A percentile compares a stretch with the other conserved stretches of the same genome.
Conservation (phyloP, 108 stramenopile species). For the Pseudonitzschia multiseries region DNA sequence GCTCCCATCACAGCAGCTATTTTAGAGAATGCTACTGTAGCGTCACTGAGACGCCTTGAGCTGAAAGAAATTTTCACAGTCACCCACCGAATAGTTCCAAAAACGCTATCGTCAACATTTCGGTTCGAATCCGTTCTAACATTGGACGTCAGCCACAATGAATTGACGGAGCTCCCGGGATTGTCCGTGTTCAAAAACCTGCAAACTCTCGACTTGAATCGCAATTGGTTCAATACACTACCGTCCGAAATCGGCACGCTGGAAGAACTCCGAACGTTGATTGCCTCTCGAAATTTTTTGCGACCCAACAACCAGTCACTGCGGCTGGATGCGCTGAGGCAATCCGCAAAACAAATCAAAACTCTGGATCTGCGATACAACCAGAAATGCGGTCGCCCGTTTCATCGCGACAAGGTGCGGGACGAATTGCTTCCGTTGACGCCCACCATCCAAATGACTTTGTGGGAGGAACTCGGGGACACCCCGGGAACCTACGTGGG, state of each 20-base stretch:
- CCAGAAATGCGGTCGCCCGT: constrained; percentile 41
- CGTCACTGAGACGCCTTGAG: not conserved
- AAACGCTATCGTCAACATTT: not conserved
- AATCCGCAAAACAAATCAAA: constrained; percentile 30
- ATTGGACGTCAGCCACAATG: constrained; percentile 1
- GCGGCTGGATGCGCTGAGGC: constrained; percentile 29
- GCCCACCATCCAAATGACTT: not conserved
- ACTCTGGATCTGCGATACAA: constrained; percentile 53
- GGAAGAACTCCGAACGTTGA: constrained; percentile 30
- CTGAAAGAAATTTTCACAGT: not conserved
- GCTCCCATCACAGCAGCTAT: not conserved
- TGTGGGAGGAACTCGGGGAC: not conserved
- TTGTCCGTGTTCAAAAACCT: constrained; percentile 17
- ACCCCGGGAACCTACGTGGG: not conserved
- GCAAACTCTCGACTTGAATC: constrained; percentile 38
- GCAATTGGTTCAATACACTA: constrained; percentile 39
- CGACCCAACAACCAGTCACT: constrained; percentile 21
- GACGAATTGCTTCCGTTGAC: not conserved
- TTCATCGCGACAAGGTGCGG: not conserved
- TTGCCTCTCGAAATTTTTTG: constrained; percentile 45
- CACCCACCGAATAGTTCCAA: not conserved
- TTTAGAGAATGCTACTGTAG: not conserved
- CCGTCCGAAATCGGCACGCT: constrained; percentile 37
- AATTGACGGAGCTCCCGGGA: not conserved
- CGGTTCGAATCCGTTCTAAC: not conserved